A percentile compares a stretch with the other conserved stretches of the same genome.
Evolutionary conservation across 73 alveolate species (phyloP).

Genomic region (Urostyla sp.): DNA sequence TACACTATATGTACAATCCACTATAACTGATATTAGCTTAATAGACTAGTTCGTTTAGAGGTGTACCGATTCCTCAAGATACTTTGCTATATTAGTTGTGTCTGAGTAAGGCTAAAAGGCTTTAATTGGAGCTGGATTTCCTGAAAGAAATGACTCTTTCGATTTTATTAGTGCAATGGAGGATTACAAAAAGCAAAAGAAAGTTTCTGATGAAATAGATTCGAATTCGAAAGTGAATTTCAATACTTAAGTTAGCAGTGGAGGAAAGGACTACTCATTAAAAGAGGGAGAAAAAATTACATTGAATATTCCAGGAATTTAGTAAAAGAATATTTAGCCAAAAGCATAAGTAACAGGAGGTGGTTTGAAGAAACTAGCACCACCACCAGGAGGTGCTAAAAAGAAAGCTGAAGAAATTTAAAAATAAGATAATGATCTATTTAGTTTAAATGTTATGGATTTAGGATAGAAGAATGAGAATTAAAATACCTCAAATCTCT

Average conservation of each 20-base stretch:
- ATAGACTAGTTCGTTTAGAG: slow-evolving; percentile 52
- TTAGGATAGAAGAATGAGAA: background rate
- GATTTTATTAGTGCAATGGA: slow-evolving; percentile 62
- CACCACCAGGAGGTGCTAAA: slow-evolving; percentile 64
- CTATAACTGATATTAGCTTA: slow-evolving; percentile 7
- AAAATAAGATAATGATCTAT: background rate
- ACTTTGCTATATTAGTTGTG: slow-evolving; percentile 28
- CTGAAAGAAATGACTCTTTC: slow-evolving; percentile 73
- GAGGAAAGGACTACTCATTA: slow-evolving; percentile 57
- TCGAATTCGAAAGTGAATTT: background rate
- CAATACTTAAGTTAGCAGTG: background rate
- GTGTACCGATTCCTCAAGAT: slow-evolving; percentile 49
- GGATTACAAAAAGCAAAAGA: slow-evolving; percentile 57
- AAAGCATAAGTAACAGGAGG: slow-evolving; percentile 25
- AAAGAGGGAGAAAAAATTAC: slow-evolving; percentile 71
- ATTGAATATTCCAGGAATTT: slow-evolving; percentile 57
- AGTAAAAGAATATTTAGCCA: background rate
- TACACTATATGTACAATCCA: slow-evolving; percentile 31
- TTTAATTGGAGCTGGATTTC: slow-evolving; percentile 61
- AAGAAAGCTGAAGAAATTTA: background rate
- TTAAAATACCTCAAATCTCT: background rate
- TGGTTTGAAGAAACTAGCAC: slow-evolving; percentile 70
- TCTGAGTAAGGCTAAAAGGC: slow-evolving; percentile 46
- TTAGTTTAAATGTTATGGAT: background rate
- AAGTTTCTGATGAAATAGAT: slow-evolving; percentile 49